phyloP scores from a whole-genome alignment of 2,329 filamentous ascomycete species.

The Ophiostoma australiae region DNA sequence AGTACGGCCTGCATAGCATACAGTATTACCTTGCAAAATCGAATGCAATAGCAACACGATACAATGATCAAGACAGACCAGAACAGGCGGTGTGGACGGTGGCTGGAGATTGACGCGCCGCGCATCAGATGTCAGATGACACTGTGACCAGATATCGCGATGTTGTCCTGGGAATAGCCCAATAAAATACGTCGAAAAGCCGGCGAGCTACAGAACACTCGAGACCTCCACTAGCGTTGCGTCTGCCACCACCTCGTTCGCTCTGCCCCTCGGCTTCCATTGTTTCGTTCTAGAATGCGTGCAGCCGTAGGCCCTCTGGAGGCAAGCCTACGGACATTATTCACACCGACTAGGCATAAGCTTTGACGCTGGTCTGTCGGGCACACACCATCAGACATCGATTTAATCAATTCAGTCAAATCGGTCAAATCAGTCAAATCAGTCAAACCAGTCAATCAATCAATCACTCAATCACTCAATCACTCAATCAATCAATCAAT shows the following conservation, averaged over 20 bases:
- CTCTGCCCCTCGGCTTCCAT: constrained; percentile 16
- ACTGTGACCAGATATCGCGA: neutral
- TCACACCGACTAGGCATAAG: neutral
- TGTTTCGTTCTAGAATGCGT: constrained; percentile 10
- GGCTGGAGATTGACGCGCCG: neutral
- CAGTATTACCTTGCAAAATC: neutral
- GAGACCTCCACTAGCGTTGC: constrained; percentile 21
- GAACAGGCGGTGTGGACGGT: constrained; percentile 21
- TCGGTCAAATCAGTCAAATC: too few species aligned
- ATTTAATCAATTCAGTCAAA: too few species aligned
- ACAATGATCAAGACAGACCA: neutral
- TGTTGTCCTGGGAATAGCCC: too few species aligned
- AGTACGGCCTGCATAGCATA: neutral
- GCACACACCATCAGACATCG: neutral
- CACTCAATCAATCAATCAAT: too few species aligned
- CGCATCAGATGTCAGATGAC: constrained; percentile 12
- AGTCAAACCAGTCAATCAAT: too few species aligned
- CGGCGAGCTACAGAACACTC: constrained; percentile 23
- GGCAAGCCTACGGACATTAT: neutral
- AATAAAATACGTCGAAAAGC: too few species aligned
- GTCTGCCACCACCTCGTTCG: neutral
- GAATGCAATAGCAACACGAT: too few species aligned
- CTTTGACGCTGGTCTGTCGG: neutral
- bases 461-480: too few species aligned
- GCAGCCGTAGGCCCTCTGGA: neutral